phyloP scores from a whole-genome alignment of 768 basidiomycete species.

The Rhodocollybia butyracea region DNA sequence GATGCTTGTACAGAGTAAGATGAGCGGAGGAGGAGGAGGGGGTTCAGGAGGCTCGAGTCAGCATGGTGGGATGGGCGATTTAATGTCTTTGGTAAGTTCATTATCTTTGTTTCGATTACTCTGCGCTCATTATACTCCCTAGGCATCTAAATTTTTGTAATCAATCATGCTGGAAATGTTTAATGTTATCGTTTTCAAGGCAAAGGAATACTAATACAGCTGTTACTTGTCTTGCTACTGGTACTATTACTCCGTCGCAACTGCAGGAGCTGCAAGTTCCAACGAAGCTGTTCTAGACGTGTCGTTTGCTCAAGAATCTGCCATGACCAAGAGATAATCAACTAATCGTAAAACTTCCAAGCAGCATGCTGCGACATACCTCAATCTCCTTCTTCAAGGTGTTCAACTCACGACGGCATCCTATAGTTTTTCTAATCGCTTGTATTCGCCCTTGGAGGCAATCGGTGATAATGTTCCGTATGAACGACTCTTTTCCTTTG shows the following conservation, averaged over 20 bases:
- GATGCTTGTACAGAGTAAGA: slow-evolving; percentile 68
- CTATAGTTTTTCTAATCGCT: background rate
- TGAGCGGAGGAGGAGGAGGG: slow-evolving; percentile 50
- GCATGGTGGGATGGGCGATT: slow-evolving; percentile 48
- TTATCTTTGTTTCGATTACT: background rate
- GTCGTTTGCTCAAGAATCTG: background rate
- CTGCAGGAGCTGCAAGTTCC: background rate
- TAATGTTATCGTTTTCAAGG: no score
- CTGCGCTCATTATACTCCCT: background rate
- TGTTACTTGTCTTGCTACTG: no score
- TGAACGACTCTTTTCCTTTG: background rate
- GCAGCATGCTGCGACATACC: background rate
- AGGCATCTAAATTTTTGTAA: slow-evolving; percentile 2
- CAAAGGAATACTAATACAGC: no score
- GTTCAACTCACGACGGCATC: background rate
- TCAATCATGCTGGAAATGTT: background rate
- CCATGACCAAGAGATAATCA: no score
- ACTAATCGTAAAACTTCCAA: background rate
- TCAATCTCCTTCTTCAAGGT: background rate
- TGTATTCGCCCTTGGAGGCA: background rate
- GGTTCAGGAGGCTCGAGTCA: slow-evolving; percentile 73
- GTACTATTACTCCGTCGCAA: no score
- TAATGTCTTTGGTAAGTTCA: slow-evolving; percentile 39
- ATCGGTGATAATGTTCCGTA: background rate
- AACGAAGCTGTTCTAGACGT: background rate